phyloP scores from a whole-genome alignment of 768 basidiomycete genomes.

The Pleurotus sapidus region DNA sequence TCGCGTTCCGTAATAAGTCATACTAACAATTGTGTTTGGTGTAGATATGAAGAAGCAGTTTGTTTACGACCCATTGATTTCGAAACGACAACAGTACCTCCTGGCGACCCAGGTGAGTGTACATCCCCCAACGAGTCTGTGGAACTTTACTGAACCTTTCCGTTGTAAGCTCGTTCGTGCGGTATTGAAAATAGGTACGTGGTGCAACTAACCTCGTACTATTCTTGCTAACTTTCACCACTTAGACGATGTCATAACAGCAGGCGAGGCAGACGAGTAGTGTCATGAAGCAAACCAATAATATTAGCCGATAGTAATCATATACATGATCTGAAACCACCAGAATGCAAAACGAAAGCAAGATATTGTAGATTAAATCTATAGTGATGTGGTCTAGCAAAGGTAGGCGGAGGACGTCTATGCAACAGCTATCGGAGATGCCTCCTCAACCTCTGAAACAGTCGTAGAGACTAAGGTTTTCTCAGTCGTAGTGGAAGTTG shows the following conservation, averaged over 20 bases:
- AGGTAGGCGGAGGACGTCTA: not conserved
- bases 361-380: not conserved
- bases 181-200: slow-evolving; percentile 78
- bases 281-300: slow-evolving; percentile 8
- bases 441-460: slow-evolving; percentile 2
- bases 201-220: slow-evolving; percentile 18
- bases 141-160: slow-evolving; percentile 6
- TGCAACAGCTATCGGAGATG: not conserved
- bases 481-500: not conserved
- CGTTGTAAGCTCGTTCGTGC: slow-evolving; percentile 69
- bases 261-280: slow-evolving; percentile 70
- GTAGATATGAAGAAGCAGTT: slow-evolving; percentile 97
- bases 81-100: slow-evolving; percentile 95
- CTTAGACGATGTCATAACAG: slow-evolving; percentile 74
- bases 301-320: slow-evolving; percentile 9
- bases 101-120: slow-evolving; percentile 88
- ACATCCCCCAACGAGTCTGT: not conserved
- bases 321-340: slow-evolving; percentile 1
- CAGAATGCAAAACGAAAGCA: not conserved
- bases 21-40: slow-evolving; percentile 1
- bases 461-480: not conserved
- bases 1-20: not conserved
- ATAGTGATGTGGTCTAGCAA: too few species aligned
- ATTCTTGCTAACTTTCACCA: slow-evolving; percentile 9
- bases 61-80: slow-evolving; percentile 96